A percentile compares a stretch with the other conserved stretches of the same genome.
phyloP scores from a whole-genome alignment of 371 early-diverging fungal genomes.

The Apophysomyces trapeziformis region DNA sequence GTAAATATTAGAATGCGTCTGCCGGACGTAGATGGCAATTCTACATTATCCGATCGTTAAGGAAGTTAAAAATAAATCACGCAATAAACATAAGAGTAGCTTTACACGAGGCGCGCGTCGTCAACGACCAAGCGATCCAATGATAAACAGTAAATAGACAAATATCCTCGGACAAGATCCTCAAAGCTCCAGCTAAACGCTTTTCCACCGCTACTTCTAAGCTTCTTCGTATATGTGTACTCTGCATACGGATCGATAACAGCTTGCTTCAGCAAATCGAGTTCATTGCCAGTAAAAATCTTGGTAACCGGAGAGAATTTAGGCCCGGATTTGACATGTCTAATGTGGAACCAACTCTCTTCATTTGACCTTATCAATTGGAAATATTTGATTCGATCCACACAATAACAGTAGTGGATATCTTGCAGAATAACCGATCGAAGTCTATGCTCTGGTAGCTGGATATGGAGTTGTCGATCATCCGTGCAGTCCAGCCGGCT shows the following conservation, averaged over 20 bases:
- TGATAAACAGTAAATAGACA: neutral
- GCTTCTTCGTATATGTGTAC: neutral
- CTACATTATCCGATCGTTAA: no score
- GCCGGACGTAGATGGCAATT: no score
- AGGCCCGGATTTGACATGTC: neutral
- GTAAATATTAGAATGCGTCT: no score
- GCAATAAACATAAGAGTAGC: no score
- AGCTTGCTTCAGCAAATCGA: neutral
- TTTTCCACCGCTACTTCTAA: neutral
- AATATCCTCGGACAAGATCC: neutral
- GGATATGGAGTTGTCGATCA: neutral
- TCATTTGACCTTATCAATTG: neutral
- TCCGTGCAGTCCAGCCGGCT: neutral
- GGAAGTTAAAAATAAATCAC: no score
- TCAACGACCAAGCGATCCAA: neutral
- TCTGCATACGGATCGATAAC: neutral
- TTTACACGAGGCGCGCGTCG: neutral
- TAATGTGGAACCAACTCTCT: neutral
- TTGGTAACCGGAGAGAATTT: neutral
- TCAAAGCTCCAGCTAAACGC: neutral
- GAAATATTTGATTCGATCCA: neutral
- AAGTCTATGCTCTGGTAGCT: neutral
- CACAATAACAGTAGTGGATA: neutral
- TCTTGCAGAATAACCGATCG: neutral
- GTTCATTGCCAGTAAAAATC: neutral